Evolutionary conservation across 2,329 filamentous ascomycete genomes (phyloP).

Genomic region (Hymenoscyphus repandus): DNA sequence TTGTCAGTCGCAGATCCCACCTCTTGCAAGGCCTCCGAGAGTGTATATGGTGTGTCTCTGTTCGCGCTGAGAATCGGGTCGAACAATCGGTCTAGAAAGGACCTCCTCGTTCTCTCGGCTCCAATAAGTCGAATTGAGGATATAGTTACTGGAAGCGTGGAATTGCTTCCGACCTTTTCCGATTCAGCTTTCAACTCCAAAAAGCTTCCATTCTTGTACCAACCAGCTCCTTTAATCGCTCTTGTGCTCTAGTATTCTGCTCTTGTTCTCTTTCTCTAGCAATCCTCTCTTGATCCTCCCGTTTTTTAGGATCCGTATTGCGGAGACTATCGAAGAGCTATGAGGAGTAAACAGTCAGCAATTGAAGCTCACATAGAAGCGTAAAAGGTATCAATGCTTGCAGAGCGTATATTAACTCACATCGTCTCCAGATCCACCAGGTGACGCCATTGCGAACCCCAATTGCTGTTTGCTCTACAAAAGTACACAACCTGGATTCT

Average conservation of each 20-base stretch:
- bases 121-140: conserved; percentile 80
- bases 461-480: not conserved
- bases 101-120: conserved; percentile 73
- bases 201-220: conserved; percentile 21
- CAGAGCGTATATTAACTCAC: conserved; percentile 29
- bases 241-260: conserved; percentile 44
- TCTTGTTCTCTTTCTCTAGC: conserved; percentile 40
- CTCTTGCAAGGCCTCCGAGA: conserved; percentile 72
- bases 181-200: conserved; percentile 6
- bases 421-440: conserved; percentile 37
- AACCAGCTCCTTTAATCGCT: conserved; percentile 61
- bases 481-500: not conserved
- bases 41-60: conserved; percentile 63
- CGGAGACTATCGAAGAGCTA: conserved; percentile 57
- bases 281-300: conserved; percentile 54
- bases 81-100: conserved; percentile 79
- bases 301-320: conserved; percentile 52
- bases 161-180: conserved; percentile 69
- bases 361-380: conserved; percentile 1
- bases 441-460: conserved; percentile 23
- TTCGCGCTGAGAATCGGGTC: conserved; percentile 69
- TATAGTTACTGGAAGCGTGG: conserved; percentile 81
- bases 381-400: not conserved
- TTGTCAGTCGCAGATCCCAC: conserved; percentile 67
- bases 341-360: conserved; percentile 14